Evolutionary conservation across 352 stramenopile species (phyloP), one percentile per base, ranked within the genome.

Genomic region (Globisporangium spinosum): DNA sequence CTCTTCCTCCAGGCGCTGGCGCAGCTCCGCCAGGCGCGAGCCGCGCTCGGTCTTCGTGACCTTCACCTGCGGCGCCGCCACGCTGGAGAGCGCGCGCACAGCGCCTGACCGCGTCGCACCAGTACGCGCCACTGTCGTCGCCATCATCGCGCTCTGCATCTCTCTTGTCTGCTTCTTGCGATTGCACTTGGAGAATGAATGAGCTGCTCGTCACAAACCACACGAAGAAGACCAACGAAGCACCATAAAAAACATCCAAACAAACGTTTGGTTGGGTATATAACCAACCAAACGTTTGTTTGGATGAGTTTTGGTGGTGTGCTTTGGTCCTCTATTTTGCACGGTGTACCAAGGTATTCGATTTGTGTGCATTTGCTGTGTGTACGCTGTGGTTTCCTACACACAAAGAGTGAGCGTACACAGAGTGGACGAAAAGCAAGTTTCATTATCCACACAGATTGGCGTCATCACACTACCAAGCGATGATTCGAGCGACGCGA

Each of bases 31-130:
- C n/a, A 96, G 79, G 0, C 88, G 85, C 47, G 74, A 78, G 17
- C 85, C 78, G 27, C 74, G 75, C 70, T 90, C 75, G 51, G 79
- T 83, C 69, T 89, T 84, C 29, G 75, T 90, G 49, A 93, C 82
- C 35, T 78, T 63, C 25, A 94, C 85, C 53, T 89, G 73, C 32
- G 83, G 78, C 49, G 76, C 78, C 20, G 64, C 45, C 58, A 64
- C 43, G 43, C 67, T 72, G 49, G 65, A 70, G 35, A 70, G 65
- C 27, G 65, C 49, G 27, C 65, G 58, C 20, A 49, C 32, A 32
- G 32, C 29, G 12, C 17, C 23, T 34, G 32, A 60, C 8, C 54
- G 55, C 7, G 34, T 47, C 29, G 55, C 17, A 29, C 27, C n/a
- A 20, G 29, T 17, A n/a, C 47, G 22, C n/a, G 58, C 53, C 22